phyloP scores from a whole-genome alignment of 495 filamentous ascomycete species.

The Daldinia caldariorum region DNA sequence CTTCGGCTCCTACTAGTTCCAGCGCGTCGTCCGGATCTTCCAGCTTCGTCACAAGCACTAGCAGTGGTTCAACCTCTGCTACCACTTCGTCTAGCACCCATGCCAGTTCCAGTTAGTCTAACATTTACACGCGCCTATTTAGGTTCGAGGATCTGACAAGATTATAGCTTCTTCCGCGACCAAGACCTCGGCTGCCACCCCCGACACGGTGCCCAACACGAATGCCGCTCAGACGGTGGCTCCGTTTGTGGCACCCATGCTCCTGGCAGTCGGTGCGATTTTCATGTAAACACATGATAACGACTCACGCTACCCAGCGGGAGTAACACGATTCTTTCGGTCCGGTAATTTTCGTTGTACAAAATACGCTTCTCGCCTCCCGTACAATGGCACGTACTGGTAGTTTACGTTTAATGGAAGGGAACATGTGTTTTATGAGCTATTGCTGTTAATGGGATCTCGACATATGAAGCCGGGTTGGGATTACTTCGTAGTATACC shows the following conservation, averaged over 20 bases:
- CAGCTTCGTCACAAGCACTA: conserved; percentile 13
- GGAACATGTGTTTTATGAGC: conserved; percentile 21
- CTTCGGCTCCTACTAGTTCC: conserved; percentile 13
- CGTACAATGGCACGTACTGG: conserved; percentile 27
- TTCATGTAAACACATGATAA: conserved; percentile 33
- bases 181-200: conserved; percentile 27
- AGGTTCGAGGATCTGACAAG: conserved; percentile 30
- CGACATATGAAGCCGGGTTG: conserved; percentile 19
- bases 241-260: conserved; percentile 43
- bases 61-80: background rate
- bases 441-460: conserved; percentile 9
- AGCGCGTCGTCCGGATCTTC: conserved; percentile 34
- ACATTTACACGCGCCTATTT: conserved; percentile 30
- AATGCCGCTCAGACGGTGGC: conserved; percentile 43
- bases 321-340: conserved; percentile 7
- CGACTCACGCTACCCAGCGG: background rate
- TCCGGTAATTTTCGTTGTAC: conserved; percentile 27
- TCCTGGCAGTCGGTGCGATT: conserved; percentile 41
- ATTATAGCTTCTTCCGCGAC: conserved; percentile 37
- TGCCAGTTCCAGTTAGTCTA: conserved; percentile 42
- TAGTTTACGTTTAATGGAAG: conserved; percentile 34
- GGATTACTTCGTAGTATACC: conserved; percentile 20
- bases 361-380: conserved; percentile 29
- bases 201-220: conserved; percentile 39
- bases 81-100: conserved; percentile 35